Evolutionary conservation across 2,329 filamentous ascomycete species (phyloP).

Genomic region (Diaporthe eres): DNA sequence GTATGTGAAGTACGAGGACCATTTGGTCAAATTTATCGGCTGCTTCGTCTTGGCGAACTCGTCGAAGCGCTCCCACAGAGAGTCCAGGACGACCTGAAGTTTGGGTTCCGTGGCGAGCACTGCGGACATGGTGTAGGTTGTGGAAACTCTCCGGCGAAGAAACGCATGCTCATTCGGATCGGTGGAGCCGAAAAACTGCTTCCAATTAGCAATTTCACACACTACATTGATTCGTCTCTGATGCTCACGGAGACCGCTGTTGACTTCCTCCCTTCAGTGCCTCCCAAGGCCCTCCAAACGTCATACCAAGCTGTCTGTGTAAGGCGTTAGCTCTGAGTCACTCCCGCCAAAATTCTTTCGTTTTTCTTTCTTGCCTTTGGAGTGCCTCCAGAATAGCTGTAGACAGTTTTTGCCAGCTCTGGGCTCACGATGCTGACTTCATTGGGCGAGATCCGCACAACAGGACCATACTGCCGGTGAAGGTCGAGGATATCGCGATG

Average conservation of each 20-base stretch:
- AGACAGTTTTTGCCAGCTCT: not conserved
- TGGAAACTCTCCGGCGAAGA: conserved; percentile 3
- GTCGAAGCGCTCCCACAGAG: conserved; percentile 3
- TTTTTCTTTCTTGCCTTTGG: not conserved
- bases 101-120: not conserved
- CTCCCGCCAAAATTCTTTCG: too few species aligned
- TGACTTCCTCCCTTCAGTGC: conserved; percentile 3
- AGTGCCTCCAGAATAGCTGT: conserved; percentile 16
- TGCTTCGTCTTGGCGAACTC: not conserved
- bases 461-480: not conserved
- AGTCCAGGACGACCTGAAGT: not conserved
- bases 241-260: not conserved
- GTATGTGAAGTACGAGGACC: conserved; percentile 13
- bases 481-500: conserved; percentile 18
- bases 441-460: conserved; percentile 11
- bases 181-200: conserved; percentile 1
- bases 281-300: not conserved
- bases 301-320: not conserved
- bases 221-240: fast-evolving
- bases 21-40: not conserved
- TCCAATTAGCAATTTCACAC: not conserved
- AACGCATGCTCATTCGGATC: conserved; percentile 12
- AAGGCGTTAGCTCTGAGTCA: not conserved
- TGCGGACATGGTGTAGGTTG: not conserved
- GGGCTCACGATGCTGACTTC: conserved; percentile 13